A percentile compares a stretch with the other conserved stretches of the same genome.
phyloP scores from a whole-genome alignment of 2,329 filamentous ascomycete genomes.

The Fusarium annulatum region DNA sequence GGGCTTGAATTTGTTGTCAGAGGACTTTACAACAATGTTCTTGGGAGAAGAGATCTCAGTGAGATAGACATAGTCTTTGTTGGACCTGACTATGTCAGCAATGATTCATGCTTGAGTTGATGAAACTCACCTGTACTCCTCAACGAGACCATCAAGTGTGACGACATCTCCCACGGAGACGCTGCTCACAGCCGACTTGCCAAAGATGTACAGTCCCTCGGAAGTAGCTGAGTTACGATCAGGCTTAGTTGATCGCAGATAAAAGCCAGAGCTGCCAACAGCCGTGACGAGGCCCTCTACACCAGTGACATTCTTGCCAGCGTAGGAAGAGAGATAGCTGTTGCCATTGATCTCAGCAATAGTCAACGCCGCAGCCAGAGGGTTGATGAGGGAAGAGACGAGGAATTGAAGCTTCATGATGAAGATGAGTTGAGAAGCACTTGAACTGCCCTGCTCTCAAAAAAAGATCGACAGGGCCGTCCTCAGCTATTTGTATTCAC shows the following conservation, averaged over 20 bases:
- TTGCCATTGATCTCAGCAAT: conserved; percentile 75
- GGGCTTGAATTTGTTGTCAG: conserved; percentile 64
- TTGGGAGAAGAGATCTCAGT: conserved; percentile 70
- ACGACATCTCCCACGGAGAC: conserved; percentile 72
- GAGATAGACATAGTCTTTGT: conserved; percentile 67
- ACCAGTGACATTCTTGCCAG: conserved; percentile 65
- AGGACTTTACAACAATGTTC: conserved; percentile 65
- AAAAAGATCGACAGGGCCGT: background rate
- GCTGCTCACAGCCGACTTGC: conserved; percentile 60
- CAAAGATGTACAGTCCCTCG: conserved; percentile 74
- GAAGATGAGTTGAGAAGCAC: conserved; percentile 1
- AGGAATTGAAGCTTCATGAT: conserved; percentile 47
- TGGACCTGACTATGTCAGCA: conserved; percentile 55
- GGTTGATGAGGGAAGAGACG: conserved; percentile 42
- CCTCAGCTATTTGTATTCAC: conserved; percentile 36
- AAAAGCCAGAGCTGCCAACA: conserved; percentile 70
- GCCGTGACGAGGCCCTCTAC: conserved; percentile 74
- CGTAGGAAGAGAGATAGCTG: conserved; percentile 70
- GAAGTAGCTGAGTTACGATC: conserved; percentile 68
- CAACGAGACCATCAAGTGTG: conserved; percentile 67
- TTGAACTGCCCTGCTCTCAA: conserved; percentile 3
- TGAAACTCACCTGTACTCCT: conserved; percentile 62
- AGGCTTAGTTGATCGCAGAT: conserved; percentile 68
- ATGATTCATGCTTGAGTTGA: background rate
- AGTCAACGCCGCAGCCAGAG: conserved; percentile 54